phyloP scores from a whole-genome alignment of 768 basidiomycete species.

The Cystofilobasidium capitatum region DNA sequence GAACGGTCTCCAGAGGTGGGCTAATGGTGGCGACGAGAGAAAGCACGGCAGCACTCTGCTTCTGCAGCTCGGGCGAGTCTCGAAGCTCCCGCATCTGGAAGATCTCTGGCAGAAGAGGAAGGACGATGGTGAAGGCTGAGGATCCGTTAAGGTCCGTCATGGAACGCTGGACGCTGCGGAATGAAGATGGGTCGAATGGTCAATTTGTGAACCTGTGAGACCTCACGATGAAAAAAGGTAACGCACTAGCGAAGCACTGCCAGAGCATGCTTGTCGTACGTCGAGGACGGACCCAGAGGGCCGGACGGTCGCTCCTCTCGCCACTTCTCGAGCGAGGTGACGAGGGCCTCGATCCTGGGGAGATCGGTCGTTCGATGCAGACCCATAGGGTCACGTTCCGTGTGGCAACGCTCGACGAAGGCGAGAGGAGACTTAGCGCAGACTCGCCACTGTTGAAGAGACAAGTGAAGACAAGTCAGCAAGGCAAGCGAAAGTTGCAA shows the following conservation, averaged over 20 bases:
- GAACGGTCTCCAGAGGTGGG: slow-evolving; percentile 30
- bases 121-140: slow-evolving; percentile 64
- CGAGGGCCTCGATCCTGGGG: slow-evolving; percentile 50
- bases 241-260: slow-evolving; percentile 42
- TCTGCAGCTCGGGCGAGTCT: slow-evolving; percentile 67
- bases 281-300: slow-evolving; percentile 65
- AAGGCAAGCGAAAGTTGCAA: neutral
- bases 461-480: slow-evolving; percentile 63
- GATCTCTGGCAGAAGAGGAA: slow-evolving; percentile 60
- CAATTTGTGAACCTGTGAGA: slow-evolving; percentile 47
- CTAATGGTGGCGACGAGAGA: slow-evolving; percentile 73
- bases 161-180: slow-evolving; percentile 36
- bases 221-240: neutral
- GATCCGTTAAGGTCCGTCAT: slow-evolving; percentile 66
- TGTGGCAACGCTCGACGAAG: slow-evolving; percentile 26
- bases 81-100: slow-evolving; percentile 70
- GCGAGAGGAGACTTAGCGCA: slow-evolving; percentile 1
- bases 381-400: slow-evolving; percentile 14
- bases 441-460: slow-evolving; percentile 39
- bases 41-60: slow-evolving; percentile 67
- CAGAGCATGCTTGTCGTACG: slow-evolving; percentile 80
- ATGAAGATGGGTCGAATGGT: neutral
- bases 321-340: slow-evolving; percentile 56
- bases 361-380: slow-evolving; percentile 33
- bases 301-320: slow-evolving; percentile 69